Base-by-base conservation (phyloP, 176 grass and related monocot species). In the Triticum urartu region DNA sequence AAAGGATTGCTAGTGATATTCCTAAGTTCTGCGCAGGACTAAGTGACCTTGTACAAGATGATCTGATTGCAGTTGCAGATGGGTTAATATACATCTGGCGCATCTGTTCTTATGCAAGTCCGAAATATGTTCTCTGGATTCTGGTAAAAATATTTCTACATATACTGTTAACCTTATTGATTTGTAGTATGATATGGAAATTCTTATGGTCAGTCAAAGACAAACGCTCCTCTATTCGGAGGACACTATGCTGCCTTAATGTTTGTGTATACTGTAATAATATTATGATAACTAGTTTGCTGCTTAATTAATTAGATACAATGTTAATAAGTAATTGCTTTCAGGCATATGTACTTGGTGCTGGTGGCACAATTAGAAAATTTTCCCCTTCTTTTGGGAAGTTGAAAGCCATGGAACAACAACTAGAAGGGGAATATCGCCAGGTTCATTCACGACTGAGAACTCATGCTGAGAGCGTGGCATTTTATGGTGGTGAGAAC, bases 51-150 rank as follows among this genome's bases (percentile, higher is more conserved):
- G 93, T 99, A 91, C 92, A 94, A 60, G 97, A 99, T 77, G 97
- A 99, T 88, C 87, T 99, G 39, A 83, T 77, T 83, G 97, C 97
- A 85, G 87, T 91, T 87, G 76, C 94, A 63, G 97, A 99, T 70
- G 97, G 88, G 20, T 79, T 99, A 70, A 91, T 96, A 86, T 99
- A 99, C 76, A 90, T 84, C 18, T 99, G 97, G 97, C 89, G 94
- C 65, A 89, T 99, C 59, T 96, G 97, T 83, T 94, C 97, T 84
- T 99, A 99, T 70, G 93, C 97, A 68, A 99, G 97, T 90, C 97
- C 97, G 21, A 99, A 99, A 96, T 99, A 99, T 88, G 92, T 99
- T 25, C 77, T 95, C 45, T 96, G 97, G 97, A 96, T 99, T 82
- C 87, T 99, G 94, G 97, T 99, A 99, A 86, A 32, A 18, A 18